These are phyloP conservation scores for Daucus carota DNA, from an alignment of 129 eudicot species.

Conservation along the genomic window DH1_v3.0 NC_030389.2:34082001-34082500, in stretches of 20 bases:
- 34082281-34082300: constrained; percentile 39
- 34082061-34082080: not conserved
- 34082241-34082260: constrained; percentile 60
- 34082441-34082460: constrained; percentile 51
- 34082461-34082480: constrained; percentile 38
- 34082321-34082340: constrained; percentile 69
- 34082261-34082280: constrained; percentile 64
- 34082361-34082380: constrained; percentile 57
- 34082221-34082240: constrained; percentile 43
- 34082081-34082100: not conserved
- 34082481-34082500: constrained; percentile 39
- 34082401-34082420: constrained; percentile 15
- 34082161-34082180: constrained; percentile 58
- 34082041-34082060: not conserved
- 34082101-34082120: constrained; percentile 56
- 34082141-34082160: constrained; percentile 62
- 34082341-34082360: constrained; percentile 30
- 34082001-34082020: not conserved
- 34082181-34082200: constrained; percentile 28
- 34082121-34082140: constrained; percentile 51
- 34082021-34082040: not conserved
- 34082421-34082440: constrained; percentile 34
- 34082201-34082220: constrained; percentile 40
- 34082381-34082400: constrained; percentile 42
- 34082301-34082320: constrained; percentile 52